Conservation (phyloP, 2,329 filamentous ascomycete species). For the Aspergillus versicolor region DNA sequence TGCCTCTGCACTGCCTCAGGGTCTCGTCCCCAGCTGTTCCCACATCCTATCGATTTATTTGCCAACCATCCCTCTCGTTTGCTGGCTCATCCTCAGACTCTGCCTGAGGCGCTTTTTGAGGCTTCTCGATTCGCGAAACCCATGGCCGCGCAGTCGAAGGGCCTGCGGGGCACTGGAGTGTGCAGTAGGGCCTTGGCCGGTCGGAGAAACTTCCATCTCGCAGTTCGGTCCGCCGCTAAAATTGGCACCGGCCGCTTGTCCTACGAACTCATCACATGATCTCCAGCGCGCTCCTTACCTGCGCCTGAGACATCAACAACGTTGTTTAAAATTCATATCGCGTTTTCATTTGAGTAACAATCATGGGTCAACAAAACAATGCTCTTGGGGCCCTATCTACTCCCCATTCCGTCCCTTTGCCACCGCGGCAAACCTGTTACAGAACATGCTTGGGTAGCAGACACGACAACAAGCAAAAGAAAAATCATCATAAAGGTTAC, state of each 20-base stretch:
- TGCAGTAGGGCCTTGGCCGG: not conserved
- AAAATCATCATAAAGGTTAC: slow-evolving; percentile 1
- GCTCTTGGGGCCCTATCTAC: not conserved
- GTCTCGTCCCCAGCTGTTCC: not conserved
- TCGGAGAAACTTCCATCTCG: not conserved
- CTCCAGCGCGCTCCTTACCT: not conserved
- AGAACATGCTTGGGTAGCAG: not conserved
- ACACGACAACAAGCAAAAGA: not conserved
- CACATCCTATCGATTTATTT: not conserved
- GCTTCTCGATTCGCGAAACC: not conserved
- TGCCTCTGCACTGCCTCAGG: slow-evolving; percentile 9
- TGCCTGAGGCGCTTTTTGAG: not conserved
- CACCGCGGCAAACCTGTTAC: not conserved
- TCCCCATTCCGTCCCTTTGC: not conserved
- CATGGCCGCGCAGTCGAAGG: not conserved
- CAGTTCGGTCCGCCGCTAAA: not conserved
- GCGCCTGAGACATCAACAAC: not conserved
- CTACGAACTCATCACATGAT: not conserved
- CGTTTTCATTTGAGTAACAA: not conserved
- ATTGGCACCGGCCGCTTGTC: not conserved
- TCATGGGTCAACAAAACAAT: not conserved
- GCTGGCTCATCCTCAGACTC: not conserved
- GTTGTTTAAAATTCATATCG: not conserved
- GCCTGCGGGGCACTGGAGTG: not conserved
- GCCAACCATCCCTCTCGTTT: not conserved